Conservation (phyloP, 2,329 filamentous ascomycete genomes). For the Sclerotiophoma versabilis region DNA sequence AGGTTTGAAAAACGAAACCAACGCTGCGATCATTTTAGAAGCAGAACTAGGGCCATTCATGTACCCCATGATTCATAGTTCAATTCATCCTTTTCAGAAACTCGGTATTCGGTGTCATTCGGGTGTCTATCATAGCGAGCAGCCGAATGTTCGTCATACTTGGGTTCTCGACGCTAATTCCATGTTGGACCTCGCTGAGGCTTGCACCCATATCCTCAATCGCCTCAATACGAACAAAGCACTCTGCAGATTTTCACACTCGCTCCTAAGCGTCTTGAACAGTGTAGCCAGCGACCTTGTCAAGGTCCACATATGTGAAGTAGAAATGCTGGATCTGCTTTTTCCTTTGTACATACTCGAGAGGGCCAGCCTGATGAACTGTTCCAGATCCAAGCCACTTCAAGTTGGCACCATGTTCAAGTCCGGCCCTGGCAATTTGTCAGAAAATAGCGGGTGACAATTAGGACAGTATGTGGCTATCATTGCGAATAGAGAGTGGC, state of each 20-base stretch:
- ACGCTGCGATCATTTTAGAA: background rate
- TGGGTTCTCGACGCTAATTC: background rate
- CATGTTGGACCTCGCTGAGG: background rate
- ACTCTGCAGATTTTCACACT: background rate
- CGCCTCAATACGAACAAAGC: background rate
- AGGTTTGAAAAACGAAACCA: no score
- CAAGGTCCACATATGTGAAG: background rate
- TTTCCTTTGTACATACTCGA: background rate
- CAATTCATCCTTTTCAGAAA: background rate
- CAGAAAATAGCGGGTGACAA: background rate
- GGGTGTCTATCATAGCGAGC: background rate
- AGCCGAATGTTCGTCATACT: background rate
- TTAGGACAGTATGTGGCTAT: background rate
- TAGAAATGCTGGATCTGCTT: background rate
- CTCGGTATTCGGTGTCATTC: background rate
- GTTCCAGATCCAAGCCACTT: background rate
- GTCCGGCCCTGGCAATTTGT: background rate
- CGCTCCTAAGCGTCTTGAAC: background rate
- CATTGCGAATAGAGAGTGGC: background rate
- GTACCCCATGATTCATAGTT: no score
- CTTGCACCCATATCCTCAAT: background rate
- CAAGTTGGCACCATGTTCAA: background rate
- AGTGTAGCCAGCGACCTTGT: background rate
- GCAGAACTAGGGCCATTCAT: background rate
- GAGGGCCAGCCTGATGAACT: background rate